Base-by-base conservation (phyloP, 2,329 filamentous ascomycete genomes). In the Ceratocystis cacaofunesta region DNA sequence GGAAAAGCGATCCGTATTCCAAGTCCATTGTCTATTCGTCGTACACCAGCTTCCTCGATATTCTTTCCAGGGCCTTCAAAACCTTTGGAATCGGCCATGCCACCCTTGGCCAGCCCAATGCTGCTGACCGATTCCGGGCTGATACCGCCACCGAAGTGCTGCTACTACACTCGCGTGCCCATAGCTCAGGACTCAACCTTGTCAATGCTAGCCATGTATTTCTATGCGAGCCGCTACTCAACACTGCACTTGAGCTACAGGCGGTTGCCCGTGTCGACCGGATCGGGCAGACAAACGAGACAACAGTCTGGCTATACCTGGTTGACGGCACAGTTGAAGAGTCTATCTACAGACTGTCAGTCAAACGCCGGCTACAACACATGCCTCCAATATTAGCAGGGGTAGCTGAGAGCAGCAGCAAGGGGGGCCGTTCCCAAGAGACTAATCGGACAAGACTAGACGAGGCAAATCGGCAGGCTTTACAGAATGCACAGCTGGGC, bases 11-110 rank as follows among this genome's bases (percentile, higher is more conserved):
- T 70, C 89, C 90, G 0, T 90, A 90, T 0, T 85, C 90, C 8
- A 97, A 97, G 73, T 89, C 89, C 0, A 88, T 99, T 72, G 82
- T 97, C n/a, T 99, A 96, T 74, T 95, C 90, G 1, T 92, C 97
- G 75, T 82, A 71, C 61, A 74, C 70, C 32, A 30, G 89, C 64
- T 97, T 96, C 70, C 78, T 97, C 1, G 77, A 81, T 0, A 85
- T 95, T 5, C 79, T 97, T 0, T 80, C 80, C 7, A 79, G 79
- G 8, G 92, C 91, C 0, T 86, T 97, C 62, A 72, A 74, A 1
- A 79, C 81, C 3, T 89, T 90, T 74, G 82, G 84, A 61, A 92
- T 99, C 68, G 85, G 86, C 0, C 86, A 81, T 70, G 83, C 85
- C 7, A 85, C 84, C 3, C 87, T 96, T 65, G 84, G 88, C 66